Base-by-base conservation (phyloP, 192 early-diverging fungal species). In the Tieghemiomyces parasiticus region DNA sequence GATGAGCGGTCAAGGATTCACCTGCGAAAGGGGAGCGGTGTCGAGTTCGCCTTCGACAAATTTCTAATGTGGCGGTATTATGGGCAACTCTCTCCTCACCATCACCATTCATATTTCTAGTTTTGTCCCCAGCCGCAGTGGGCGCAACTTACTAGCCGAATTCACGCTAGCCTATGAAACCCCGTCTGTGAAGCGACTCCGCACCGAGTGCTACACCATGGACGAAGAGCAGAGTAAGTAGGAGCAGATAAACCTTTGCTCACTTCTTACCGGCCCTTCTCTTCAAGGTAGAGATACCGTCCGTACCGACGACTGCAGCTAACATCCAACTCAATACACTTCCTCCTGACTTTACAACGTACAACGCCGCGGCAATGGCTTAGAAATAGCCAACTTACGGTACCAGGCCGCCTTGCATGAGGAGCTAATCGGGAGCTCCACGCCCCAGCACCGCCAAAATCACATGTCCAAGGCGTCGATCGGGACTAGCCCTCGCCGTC, bases 391-490 rank as follows among this genome's bases (percentile, higher is more conserved):
- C 31, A 34, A 58, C n/a, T 31, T 31, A 58, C 16, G 26, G 35
- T 58, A 58, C 33, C 55, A 58, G 33, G 31, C 55, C 34, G 30
- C 35, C 22, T 34, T 58, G 3, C 55, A 58, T 10, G 33, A 58
- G 19, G 55, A 58, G 35, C 26, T 58, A 35, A 28, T 50, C 26
- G 49, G 49, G n/a, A 13, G 28, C 8, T 10, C 26, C 52, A 1
- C 28, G 19, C 4, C 26, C 28, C 1, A 47, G 25, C 25, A 19
- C 25, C 20, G 3, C 1, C 8, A 47, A 8, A 6, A 22, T 24
- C 46, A 24, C 19, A 22, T 19, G 46, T 47, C 1, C 46, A 8
- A 47, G 2, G 4, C 24, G 14, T 24, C 0, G 50, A 16, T 4
- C 49, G 22, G 4, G 26, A 50, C 49, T 10, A 20, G 24, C 26